phyloP scores from a whole-genome alignment of 2,329 filamentous ascomycete species.

The Ceratocystis ficicola region DNA sequence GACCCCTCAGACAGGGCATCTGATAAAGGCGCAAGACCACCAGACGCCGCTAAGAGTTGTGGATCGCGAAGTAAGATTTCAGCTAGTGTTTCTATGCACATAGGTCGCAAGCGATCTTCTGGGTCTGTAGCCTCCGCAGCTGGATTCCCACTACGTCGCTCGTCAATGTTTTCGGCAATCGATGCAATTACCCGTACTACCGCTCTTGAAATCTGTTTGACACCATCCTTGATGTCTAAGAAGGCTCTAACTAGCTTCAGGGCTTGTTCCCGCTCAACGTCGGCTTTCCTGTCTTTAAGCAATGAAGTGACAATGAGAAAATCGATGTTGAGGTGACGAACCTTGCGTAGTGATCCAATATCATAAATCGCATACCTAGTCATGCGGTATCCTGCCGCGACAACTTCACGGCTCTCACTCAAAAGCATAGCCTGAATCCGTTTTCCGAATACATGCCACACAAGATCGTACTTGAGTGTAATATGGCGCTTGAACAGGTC shows the following conservation, averaged over 20 bases:
- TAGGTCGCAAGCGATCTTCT: conserved; percentile 75
- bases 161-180: conserved; percentile 77
- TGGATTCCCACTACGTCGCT: conserved; percentile 48
- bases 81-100: conserved; percentile 83
- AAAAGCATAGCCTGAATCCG: conserved; percentile 92
- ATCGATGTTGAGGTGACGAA: conserved; percentile 79
- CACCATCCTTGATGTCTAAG: conserved; percentile 85
- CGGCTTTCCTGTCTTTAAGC: conserved; percentile 92
- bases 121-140: conserved; percentile 57
- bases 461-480: conserved; percentile 88
- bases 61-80: conserved; percentile 86
- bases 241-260: conserved; percentile 94
- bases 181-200: conserved; percentile 83
- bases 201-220: conserved; percentile 72
- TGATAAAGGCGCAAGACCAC: conserved; percentile 76
- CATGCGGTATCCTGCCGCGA: conserved; percentile 86
- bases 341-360: conserved; percentile 74
- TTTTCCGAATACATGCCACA: conserved; percentile 88
- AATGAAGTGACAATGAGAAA: conserved; percentile 83
- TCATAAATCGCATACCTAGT: conserved; percentile 92
- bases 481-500: conserved; percentile 90
- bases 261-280: conserved; percentile 91
- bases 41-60: conserved; percentile 64
- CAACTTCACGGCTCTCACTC: conserved; percentile 89
- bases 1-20: conserved; percentile 81